Evolutionary conservation across 1,284 basidiomycete genomes (phyloP).

Genomic region (Trichosporon sp.): DNA sequence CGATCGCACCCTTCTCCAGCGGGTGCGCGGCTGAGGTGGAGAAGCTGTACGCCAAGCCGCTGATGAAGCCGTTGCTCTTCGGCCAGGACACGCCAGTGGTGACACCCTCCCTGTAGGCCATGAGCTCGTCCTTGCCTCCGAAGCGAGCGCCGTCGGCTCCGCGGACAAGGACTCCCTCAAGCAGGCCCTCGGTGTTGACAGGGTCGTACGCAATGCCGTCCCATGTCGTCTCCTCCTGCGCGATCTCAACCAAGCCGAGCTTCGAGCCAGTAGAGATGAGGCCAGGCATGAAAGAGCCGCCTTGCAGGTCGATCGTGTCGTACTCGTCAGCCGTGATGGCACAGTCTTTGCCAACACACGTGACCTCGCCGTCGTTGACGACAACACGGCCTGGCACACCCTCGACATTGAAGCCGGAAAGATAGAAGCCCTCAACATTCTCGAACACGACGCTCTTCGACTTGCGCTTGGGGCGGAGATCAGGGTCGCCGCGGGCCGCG

Average conservation of each 20-base stretch:
- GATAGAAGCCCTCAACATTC: constrained; percentile 37
- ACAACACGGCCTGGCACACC: constrained; percentile 22
- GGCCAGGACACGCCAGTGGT: constrained; percentile 56
- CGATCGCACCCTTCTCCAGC: constrained; percentile 62
- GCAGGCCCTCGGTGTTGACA: constrained; percentile 49
- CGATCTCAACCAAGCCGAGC: constrained; percentile 49
- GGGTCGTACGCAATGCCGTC: constrained; percentile 53
- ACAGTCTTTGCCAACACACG: constrained; percentile 38
- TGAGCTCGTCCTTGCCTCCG: constrained; percentile 61
- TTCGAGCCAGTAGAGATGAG: constrained; percentile 46
- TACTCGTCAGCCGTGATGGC: constrained; percentile 11
- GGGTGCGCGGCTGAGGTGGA: constrained; percentile 59
- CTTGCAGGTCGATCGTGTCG: constrained; percentile 45
- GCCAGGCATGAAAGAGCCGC: constrained; percentile 48
- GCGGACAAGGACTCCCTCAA: constrained; percentile 56
- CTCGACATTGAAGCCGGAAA: constrained; percentile 3
- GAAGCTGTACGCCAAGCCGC: constrained; percentile 63
- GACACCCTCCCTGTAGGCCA: constrained; percentile 54
- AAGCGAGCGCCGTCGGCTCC: constrained; percentile 71
- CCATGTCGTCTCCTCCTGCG: constrained; percentile 58
- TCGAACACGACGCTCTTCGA: constrained; percentile 42
- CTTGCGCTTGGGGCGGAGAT: constrained; percentile 32
- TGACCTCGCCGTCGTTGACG: constrained; percentile 45
- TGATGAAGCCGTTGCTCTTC: constrained; percentile 48
- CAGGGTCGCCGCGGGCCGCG: constrained; percentile 42